Evolutionary conservation across 345 rosid species (phyloP).

Genomic region (Pistacia integerrima): DNA sequence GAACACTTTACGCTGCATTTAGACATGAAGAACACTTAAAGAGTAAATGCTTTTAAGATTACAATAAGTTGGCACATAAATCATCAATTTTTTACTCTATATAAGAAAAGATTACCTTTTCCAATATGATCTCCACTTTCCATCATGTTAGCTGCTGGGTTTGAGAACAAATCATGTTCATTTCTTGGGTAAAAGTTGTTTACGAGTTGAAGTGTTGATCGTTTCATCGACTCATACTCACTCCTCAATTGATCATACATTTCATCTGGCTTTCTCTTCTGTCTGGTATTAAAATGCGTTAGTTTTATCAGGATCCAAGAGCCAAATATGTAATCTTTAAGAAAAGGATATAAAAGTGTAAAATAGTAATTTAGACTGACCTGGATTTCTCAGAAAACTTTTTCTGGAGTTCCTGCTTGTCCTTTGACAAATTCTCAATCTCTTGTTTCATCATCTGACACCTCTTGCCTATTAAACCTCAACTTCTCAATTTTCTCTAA

Average conservation of each 20-base stretch:
- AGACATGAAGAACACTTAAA: background rate
- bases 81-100: conserved; percentile 12
- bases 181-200: conserved; percentile 68
- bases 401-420: conserved; percentile 95
- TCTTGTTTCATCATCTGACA: conserved; percentile 96
- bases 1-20: background rate
- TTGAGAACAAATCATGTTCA: conserved; percentile 74
- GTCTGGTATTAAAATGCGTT: conserved; percentile 45
- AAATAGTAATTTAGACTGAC: conserved; percentile 33
- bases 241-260: conserved; percentile 91
- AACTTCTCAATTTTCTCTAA: background rate
- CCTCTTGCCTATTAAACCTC: conserved; percentile 48
- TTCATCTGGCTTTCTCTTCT: conserved; percentile 97
- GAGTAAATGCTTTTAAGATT: no score
- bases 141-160: conserved; percentile 58
- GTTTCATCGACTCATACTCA: conserved; percentile 72
- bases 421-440: conserved; percentile 79
- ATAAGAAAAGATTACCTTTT: conserved; percentile 59
- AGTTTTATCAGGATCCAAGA: conserved; percentile 16
- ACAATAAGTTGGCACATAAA: no score
- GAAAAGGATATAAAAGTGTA: background rate
- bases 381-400: conserved; percentile 93
- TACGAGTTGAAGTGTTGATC: conserved; percentile 81
- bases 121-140: conserved; percentile 57
- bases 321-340: background rate